These are phyloP conservation scores for Mortierella sp. DNA, from an alignment of 371 early-diverging fungal genomes.

Conservation along the genomic window DNA sequence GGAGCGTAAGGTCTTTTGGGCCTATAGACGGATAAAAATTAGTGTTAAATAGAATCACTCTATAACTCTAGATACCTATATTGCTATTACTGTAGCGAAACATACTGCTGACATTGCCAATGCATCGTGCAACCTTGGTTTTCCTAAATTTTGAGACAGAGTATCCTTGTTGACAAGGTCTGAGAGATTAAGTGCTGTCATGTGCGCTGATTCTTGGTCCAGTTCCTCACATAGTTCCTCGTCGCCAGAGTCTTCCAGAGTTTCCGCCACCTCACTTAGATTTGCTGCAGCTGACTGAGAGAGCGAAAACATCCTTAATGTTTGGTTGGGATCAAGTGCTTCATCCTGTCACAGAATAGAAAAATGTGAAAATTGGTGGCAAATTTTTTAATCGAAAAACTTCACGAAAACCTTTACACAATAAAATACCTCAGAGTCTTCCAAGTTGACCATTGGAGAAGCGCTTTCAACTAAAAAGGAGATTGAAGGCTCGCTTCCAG, in stretches of 20 bases:
- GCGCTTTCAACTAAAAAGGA: not conserved
- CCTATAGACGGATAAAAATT: not conserved
- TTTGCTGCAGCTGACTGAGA: conserved; percentile 14
- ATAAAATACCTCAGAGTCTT: not conserved
- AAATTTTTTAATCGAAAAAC: not conserved
- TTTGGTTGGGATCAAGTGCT: conserved; percentile 35
- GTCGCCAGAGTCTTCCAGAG: conserved; percentile 17
- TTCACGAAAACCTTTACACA: not conserved
- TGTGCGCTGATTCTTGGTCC: conserved; percentile 4
- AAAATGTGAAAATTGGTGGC: conserved; percentile 20
- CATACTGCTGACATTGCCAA: conserved; percentile 32
- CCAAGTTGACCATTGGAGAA: not conserved
- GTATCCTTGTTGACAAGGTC: not conserved
- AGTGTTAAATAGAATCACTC: not conserved
- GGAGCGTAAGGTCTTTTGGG: not conserved
- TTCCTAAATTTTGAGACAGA: not conserved
- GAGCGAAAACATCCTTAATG: conserved; percentile 46
- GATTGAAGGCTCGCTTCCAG: not conserved
- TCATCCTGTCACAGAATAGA: conserved; percentile 31
- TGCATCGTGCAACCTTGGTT: conserved; percentile 33
- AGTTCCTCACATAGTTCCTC: conserved; percentile 11
- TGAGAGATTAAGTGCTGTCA: not conserved
- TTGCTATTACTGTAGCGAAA: not conserved
- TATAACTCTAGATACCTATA: not conserved
- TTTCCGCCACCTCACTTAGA: not conserved